Evolutionary conservation across 345 rosid species (phyloP), one percentile per base, ranked within the genome.

Genomic region (Bruguiera parviflora): DNA sequence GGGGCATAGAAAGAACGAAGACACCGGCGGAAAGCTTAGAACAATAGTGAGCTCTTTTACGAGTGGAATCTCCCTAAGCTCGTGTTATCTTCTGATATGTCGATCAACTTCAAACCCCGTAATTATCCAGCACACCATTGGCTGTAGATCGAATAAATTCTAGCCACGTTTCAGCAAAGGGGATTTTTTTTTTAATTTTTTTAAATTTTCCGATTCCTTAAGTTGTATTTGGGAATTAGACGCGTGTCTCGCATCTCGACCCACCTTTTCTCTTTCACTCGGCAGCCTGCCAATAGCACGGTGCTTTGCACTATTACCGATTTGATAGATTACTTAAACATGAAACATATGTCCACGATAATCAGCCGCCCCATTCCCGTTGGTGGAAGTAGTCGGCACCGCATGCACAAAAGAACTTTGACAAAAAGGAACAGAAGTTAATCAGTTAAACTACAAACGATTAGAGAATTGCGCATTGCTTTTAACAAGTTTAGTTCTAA

Each of bases 81-180:
- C 19, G 59, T 56, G 59, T 27, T 4, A 24, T 43, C 15, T 43
- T 43, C 49, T 43, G 49, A 39, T 10, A 10, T 2, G 16, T 39
- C 16, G 13, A 37, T 8, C 13, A 37, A 37, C 3, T 8, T 10
- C 13, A 37, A 6, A 60, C 57, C 6, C 74, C 79, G 70, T 76
- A 79, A 29, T 65, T 72, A 47, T 75, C 77, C 51, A 59, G 67
- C 70, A 46, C 66, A 67, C 68, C 32, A 66, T 43, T 65, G 22
- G n/a, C 76, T 75, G 67, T 64, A 73, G 59, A 67, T 72, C 81
- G 71, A 79, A 81, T 81, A 72, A 57, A 6, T n/a, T 22, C 0
- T 49, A 3, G 74, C 75, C 85, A 76, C 67, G 80, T 73, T 80
- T 75, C 74, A 56, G 1, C 3, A 0, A 3, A 25, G 18, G 47